A percentile compares a stretch with the other conserved stretches of the same genome.
phyloP scores from a whole-genome alignment of 805 yeast genomes.

The Cyberlindnera americana region DNA sequence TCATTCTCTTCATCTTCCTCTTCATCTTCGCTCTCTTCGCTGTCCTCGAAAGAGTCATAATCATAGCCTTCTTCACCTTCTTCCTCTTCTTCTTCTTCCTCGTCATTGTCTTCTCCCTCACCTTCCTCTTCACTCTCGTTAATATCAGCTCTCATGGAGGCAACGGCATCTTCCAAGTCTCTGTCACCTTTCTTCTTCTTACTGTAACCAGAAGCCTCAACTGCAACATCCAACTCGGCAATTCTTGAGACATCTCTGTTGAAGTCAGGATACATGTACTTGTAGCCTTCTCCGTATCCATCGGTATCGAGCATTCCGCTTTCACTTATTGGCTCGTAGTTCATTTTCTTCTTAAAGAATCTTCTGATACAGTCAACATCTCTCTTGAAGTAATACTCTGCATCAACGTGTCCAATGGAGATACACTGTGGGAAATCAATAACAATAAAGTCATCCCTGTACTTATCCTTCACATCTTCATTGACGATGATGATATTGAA shows the following conservation, averaged over 20 bases:
- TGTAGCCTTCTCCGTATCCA: conserved; percentile 79
- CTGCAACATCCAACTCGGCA: conserved; percentile 74
- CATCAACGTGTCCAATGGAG: conserved; percentile 86
- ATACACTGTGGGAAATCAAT: conserved; percentile 99
- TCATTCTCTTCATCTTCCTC: conserved; percentile 47
- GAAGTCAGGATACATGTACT: conserved; percentile 75
- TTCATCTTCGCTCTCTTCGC: conserved; percentile 26
- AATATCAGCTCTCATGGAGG: conserved; percentile 51
- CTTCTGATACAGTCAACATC: conserved; percentile 88
- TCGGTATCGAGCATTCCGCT: conserved; percentile 69
- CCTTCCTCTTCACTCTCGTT: conserved; percentile 30
- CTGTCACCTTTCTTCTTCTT: conserved; percentile 52
- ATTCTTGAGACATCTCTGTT: conserved; percentile 67
- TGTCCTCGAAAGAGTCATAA: conserved; percentile 59
- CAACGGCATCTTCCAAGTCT: conserved; percentile 76
- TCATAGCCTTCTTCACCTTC: conserved; percentile 30
- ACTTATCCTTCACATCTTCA: conserved; percentile 43
- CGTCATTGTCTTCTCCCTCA: conserved; percentile 19
- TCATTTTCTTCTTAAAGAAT: conserved; percentile 76
- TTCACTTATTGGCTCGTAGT: conserved; percentile 68
- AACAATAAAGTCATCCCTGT: conserved; percentile 73
- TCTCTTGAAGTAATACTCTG: conserved; percentile 81
- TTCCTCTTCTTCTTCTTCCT: conserved; percentile 42
- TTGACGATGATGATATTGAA: conserved; percentile 87
- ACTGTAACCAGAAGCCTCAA: conserved; percentile 84